These are phyloP conservation scores for Aureococcus anophagefferens DNA, from an alignment of 108 stramenopile species.

Conservation along the genomic window DNA sequence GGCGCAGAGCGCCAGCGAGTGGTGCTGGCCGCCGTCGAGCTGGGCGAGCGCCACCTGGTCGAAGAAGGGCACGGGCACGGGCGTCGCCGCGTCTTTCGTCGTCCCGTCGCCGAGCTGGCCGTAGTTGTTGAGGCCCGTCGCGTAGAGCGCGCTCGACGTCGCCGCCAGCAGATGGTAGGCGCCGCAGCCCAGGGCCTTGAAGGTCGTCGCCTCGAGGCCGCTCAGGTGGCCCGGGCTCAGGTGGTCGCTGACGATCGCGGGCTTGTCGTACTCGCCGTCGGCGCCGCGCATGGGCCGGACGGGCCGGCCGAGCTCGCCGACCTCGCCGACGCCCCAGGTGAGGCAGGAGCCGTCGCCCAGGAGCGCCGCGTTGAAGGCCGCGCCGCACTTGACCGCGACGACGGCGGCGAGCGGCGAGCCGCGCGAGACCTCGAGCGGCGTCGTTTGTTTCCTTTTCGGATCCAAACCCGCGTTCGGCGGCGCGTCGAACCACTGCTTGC, in stretches of 20 bases:
- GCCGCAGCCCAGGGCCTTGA: slow-evolving; percentile 64
- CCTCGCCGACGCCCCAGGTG: slow-evolving; percentile 25
- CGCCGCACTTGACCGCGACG: slow-evolving; percentile 41
- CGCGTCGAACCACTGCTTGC: slow-evolving; percentile 35
- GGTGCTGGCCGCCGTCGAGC: slow-evolving; percentile 61
- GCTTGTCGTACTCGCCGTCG: slow-evolving; percentile 28
- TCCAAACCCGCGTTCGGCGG: neutral
- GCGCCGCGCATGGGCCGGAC: slow-evolving; percentile 21
- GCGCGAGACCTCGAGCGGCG: neutral
- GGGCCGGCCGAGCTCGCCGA: slow-evolving; percentile 54
- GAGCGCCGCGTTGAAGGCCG: slow-evolving; percentile 44
- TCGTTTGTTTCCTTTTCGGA: neutral
- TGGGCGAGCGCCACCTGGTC: slow-evolving; percentile 43
- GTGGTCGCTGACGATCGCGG: slow-evolving; percentile 34
- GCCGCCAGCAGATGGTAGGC: slow-evolving; percentile 68
- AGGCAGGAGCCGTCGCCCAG: slow-evolving; percentile 31
- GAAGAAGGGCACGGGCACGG: slow-evolving; percentile 39
- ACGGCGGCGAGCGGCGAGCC: slow-evolving; percentile 20
- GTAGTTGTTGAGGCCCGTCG: slow-evolving; percentile 73
- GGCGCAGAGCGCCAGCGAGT: slow-evolving; percentile 53
- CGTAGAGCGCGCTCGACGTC: slow-evolving; percentile 52
- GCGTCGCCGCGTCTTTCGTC: slow-evolving; percentile 23
- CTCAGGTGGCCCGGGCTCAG: slow-evolving; percentile 44
- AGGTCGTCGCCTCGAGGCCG: slow-evolving; percentile 8
- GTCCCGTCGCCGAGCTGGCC: slow-evolving; percentile 83